These are phyloP conservation scores for Telfairia occidentalis DNA, from an alignment of 331 rosid genomes.

Conservation along the genomic window DNA sequence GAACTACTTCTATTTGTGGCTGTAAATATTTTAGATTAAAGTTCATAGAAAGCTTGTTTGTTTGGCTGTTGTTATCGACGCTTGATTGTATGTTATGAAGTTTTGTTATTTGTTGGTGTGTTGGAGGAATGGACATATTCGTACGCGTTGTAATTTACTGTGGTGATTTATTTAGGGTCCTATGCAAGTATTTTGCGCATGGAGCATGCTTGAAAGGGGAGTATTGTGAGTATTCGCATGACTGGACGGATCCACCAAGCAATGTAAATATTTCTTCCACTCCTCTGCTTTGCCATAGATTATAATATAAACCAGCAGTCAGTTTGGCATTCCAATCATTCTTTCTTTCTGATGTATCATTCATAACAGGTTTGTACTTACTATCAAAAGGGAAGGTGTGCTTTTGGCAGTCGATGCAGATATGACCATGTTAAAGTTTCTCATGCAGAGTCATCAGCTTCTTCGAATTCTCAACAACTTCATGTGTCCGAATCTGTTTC, in stretches of 20 bases:
- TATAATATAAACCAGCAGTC: not conserved
- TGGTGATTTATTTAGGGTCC: conserved; percentile 47
- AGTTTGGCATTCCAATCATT: not conserved
- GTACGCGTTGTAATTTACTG: not conserved
- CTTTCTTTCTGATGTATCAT: conserved; percentile 16
- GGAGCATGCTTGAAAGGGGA: conserved; percentile 98
- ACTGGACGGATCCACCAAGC: conserved; percentile 84
- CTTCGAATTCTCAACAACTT: conserved; percentile 31
- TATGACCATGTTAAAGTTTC: conserved; percentile 81
- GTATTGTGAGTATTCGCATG: conserved; percentile 92
- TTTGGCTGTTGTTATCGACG: not conserved
- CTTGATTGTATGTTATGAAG: not conserved
- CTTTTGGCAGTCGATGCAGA: conserved; percentile 93
- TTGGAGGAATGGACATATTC: conserved; percentile 6
- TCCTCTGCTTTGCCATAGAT: not conserved
- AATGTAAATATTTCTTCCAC: conserved; percentile 36
- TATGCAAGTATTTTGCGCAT: conserved; percentile 90
- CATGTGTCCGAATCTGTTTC: conserved; percentile 31
- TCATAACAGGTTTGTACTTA: conserved; percentile 61
- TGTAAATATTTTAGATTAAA: not conserved
- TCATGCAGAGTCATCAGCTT: conserved; percentile 30
- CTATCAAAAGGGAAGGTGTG: conserved; percentile 83
- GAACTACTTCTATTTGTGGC: too few species aligned
- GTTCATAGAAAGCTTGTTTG: not conserved
- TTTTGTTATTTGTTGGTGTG: not conserved